Evolutionary conservation across 441 rosid genomes (phyloP), one percentile per base, ranked within the genome.

Genomic region (Caryocar brasiliense): DNA sequence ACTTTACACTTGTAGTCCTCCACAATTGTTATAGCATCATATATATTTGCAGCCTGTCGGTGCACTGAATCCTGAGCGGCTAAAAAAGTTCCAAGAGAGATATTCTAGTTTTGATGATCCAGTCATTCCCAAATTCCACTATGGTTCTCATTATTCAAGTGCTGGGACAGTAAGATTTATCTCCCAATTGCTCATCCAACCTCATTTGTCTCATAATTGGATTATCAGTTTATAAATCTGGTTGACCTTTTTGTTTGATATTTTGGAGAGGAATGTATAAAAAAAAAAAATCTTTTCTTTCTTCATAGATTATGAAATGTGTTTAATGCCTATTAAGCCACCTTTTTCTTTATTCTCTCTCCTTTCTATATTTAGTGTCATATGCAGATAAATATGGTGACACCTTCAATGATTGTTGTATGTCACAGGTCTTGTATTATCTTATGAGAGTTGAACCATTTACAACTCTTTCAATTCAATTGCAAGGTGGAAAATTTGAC

Each of bases 401-500:
- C 47, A 47, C 40, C 47, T 62, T 47, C 13, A 36, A 39, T 56
- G 39, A 54, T 30, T 56, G 43, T 33, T 59, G 47, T 10, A 58
- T 22, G 69, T 57, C 24, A 44, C 86, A 94, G 98, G 96, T 94
- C 25, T 65, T 94, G 55, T 82, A 94, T 72, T 94, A 90, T 80
- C 95, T 90, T 76, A 83, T 78, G 58, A 78, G 99, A 79, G 82
- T 83, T 58, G 99, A 94, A 56, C 99, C 99, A 21, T 94, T 90
- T 65, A 94, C 96, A 51, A 83, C 99, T 20, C 78, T 94, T 56
- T 86, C 97, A 56, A 81, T 94, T 67, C 96, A 94, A 74, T 78
- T 94, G 59, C 99, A 94, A 94, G 99, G 98, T 68, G 98, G 98
- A 62, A 89, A 90, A 75, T 90, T 90, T 66, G 99, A 90, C 73